A percentile compares a stretch with the other conserved stretches of the same genome.
These are phyloP conservation scores for Sclerotinia nivalis DNA, from an alignment of 2,329 filamentous ascomycete genomes.

Conservation along the genomic window DNA sequence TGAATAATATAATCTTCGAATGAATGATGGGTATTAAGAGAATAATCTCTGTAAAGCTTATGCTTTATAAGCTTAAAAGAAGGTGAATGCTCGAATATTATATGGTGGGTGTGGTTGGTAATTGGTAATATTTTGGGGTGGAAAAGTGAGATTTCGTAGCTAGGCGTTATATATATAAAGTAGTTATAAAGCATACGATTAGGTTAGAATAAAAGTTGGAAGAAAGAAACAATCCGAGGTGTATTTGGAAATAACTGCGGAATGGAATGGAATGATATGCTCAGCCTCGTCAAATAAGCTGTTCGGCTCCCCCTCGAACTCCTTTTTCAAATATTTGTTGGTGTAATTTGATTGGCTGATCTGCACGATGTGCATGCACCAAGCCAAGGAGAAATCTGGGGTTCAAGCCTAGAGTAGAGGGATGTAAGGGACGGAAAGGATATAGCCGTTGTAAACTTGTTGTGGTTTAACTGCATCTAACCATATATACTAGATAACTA, in stretches of 20 bases:
- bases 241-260: not conserved
- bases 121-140: not conserved
- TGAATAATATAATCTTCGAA: not conserved
- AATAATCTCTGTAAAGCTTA: not conserved
- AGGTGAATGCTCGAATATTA: not conserved
- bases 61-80: not conserved
- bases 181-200: not conserved
- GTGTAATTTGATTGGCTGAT: not conserved
- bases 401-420: not conserved
- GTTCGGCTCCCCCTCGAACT: not conserved
- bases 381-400: not conserved
- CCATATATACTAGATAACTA: not conserved
- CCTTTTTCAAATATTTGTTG: not conserved
- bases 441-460: no score
- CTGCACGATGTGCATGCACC: slow-evolving; percentile 4
- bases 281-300: slow-evolving; percentile 1
- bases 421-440: not conserved
- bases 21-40: no score
- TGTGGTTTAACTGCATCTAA: no score
- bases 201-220: not conserved
- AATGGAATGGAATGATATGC: not conserved
- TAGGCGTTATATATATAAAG: not conserved
- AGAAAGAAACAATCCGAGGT: not conserved
- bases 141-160: not conserved
- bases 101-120: not conserved